A percentile compares a stretch with the other conserved stretches of the same genome.
These are phyloP conservation scores for Tricharina praecox DNA, from an alignment of 495 filamentous ascomycete species.

Conservation along the genomic window DNA sequence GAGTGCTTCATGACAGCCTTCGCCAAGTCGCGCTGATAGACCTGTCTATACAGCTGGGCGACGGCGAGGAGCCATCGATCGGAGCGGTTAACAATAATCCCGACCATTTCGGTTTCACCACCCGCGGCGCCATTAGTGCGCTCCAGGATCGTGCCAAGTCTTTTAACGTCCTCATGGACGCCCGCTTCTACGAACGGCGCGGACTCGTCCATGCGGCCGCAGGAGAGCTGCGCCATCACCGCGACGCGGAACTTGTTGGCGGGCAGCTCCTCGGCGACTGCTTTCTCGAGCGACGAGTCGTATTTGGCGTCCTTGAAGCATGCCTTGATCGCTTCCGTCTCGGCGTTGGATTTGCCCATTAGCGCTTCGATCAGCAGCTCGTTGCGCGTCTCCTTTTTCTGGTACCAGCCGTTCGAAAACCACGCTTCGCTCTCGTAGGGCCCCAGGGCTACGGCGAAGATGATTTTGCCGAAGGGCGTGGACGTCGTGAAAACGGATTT, in stretches of 20 bases:
- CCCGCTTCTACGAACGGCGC: conserved; percentile 38
- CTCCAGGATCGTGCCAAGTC: conserved; percentile 44
- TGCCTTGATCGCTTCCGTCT: conserved; percentile 83
- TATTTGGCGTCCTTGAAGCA: conserved; percentile 88
- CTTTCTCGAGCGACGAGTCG: conserved; percentile 57
- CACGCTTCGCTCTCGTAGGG: conserved; percentile 88
- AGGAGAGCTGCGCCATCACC: conserved; percentile 64
- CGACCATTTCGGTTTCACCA: conserved; percentile 80
- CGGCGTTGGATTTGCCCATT: conserved; percentile 72
- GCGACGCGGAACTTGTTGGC: conserved; percentile 89
- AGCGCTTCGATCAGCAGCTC: conserved; percentile 84
- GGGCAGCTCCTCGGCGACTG: conserved; percentile 60
- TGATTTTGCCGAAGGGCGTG: conserved; percentile 61
- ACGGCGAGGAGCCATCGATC: conserved; percentile 72
- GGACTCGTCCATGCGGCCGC: conserved; percentile 56
- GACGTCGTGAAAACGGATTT: conserved; percentile 52
- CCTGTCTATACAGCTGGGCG: conserved; percentile 50
- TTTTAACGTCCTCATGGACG: conserved; percentile 53
- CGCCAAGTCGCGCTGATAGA: conserved; percentile 61
- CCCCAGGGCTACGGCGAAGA: conserved; percentile 78
- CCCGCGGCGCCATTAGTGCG: conserved; percentile 57
- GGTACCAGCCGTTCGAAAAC: conserved; percentile 98
- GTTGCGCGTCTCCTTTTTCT: conserved; percentile 62
- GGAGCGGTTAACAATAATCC: conserved; percentile 61
- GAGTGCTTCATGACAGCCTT: conserved; percentile 75